Evolutionary conservation across 495 filamentous ascomycete genomes (phyloP), one percentile per base, ranked within the genome.

Genomic region (Trichoderma parareesei): DNA sequence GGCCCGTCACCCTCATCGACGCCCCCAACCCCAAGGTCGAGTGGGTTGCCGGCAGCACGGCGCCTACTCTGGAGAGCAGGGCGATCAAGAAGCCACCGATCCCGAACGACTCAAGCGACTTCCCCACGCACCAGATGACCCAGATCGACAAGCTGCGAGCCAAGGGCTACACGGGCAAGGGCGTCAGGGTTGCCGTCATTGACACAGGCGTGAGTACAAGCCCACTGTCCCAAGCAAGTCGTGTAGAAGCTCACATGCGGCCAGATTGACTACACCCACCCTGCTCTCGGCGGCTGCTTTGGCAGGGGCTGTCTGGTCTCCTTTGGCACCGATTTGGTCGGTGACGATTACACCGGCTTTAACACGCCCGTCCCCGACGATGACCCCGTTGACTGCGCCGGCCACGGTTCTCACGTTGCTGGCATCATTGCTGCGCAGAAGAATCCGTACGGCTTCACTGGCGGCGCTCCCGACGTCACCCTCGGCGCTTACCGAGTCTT

Each of bases 261-360:
- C 70, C 73, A 79, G 77, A 79, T 81, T 67, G 84, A 87, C 68
- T 87, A 84, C 67, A 78, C 67, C 0, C 84, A 86, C 63, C 82
- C 84, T 5, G 82, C 82, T 9, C 77, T 87, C 5, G 84, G 84
- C 35, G 84, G 84, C 61, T 84, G 82, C 64, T 81, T 84, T 67
- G 79, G 82, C 5, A 66, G 73, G 5, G 82, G 79, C 41, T 86
- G 82, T 69, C 69, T 84, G 69, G 80, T 86, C 46, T 75, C 74
- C n/a, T 83, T 77, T 40, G 83, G 83, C 41, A 71, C 70, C 11
- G 83, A 84, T 63, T 72, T 84, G 60, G 81, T 84, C 9, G 82
- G 82, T 6, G 82, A 85, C 48, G 68, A 70, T 37, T 84, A 80
- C 69, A 72, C 67, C 42, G 80, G 79, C 49, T 66, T 65, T 5